These are phyloP conservation scores for Reutealis trisperma DNA, from an alignment of 345 rosid species.

Conservation along the genomic window DNA sequence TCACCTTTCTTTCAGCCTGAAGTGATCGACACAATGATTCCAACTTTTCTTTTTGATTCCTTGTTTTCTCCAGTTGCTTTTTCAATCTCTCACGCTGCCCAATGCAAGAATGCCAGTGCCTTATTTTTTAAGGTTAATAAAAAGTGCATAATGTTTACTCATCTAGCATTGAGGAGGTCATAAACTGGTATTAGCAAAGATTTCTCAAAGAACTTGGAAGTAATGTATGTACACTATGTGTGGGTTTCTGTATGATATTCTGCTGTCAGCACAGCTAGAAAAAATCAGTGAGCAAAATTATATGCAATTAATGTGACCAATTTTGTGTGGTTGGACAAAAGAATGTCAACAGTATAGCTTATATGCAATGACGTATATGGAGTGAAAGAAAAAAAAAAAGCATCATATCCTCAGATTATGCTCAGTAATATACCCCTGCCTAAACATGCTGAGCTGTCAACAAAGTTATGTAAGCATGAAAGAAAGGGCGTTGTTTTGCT, in stretches of 20 bases:
- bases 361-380: background rate
- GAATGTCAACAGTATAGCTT: background rate
- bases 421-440: background rate
- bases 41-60: conserved; percentile 89
- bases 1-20: conserved; percentile 85
- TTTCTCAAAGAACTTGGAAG: background rate
- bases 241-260: background rate
- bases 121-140: background rate
- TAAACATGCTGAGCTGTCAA: background rate
- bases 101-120: conserved; percentile 2
- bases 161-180: too few relatives aligned
- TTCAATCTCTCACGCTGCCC: conserved; percentile 73
- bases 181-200: background rate
- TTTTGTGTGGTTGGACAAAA: background rate
- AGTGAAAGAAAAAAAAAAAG: background rate
- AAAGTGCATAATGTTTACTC: background rate
- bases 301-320: background rate
- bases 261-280: background rate
- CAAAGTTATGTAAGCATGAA: background rate
- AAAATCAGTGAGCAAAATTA: background rate
- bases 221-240: background rate
- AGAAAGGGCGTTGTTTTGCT: background rate
- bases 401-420: background rate
- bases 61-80: conserved; percentile 78
- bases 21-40: conserved; percentile 92